phyloP scores from a whole-genome alignment of 192 early-diverging fungal species.

The Chytriomyces sp. region DNA sequence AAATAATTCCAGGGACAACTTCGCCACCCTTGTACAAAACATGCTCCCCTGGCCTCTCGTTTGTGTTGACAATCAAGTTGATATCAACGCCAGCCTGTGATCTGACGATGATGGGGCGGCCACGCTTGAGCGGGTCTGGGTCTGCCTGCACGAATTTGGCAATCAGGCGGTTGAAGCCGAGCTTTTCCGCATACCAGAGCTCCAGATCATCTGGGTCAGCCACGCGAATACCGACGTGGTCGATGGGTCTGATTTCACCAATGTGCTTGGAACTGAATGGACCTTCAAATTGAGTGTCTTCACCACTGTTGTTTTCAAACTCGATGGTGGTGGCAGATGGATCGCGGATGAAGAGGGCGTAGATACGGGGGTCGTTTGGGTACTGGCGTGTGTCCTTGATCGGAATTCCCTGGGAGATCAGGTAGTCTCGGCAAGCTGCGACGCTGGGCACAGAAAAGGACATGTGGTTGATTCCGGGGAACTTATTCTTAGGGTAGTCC shows the following conservation, averaged over 20 bases:
- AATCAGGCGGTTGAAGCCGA: background rate
- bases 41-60: background rate
- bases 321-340: background rate
- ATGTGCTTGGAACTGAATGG: background rate
- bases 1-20: conserved; percentile 1
- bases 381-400: background rate
- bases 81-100: background rate
- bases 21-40: background rate
- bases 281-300: background rate
- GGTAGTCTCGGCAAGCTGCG: background rate
- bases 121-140: background rate
- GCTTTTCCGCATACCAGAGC: conserved; percentile 9
- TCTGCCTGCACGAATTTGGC: conserved; percentile 1
- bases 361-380: conserved; percentile 1
- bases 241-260: background rate
- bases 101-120: background rate
- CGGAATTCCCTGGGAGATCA: background rate
- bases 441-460: background rate
- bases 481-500: background rate
- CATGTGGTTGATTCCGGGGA: conserved; percentile 5
- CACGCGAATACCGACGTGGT: conserved; percentile 4
- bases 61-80: conserved; percentile 12
- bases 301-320: conserved; percentile 5
- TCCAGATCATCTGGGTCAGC: background rate
- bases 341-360: background rate